Conservation (phyloP, 2,329 filamentous ascomycete species). For the Trichophyton simii region DNA sequence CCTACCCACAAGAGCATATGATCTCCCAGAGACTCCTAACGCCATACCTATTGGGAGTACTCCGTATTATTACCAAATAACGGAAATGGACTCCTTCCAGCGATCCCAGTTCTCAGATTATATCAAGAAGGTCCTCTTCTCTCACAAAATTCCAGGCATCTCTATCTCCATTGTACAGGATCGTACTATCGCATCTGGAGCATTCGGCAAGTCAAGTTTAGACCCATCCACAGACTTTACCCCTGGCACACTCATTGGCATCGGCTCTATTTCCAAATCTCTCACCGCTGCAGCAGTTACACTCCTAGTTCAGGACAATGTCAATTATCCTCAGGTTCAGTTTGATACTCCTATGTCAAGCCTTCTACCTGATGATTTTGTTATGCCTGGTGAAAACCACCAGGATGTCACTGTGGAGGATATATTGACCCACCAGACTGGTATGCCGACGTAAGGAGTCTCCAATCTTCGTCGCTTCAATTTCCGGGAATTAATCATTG, state of each 20-base stretch:
- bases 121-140: background rate
- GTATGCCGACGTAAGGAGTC: conserved; percentile 35
- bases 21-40: no score
- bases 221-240: conserved; percentile 5
- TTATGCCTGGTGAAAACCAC: conserved; percentile 35
- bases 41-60: no score
- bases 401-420: conserved; percentile 44
- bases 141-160: background rate
- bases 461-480: background rate
- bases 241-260: conserved; percentile 18
- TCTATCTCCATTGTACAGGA: background rate
- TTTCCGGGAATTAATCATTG: background rate
- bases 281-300: conserved; percentile 19
- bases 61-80: no score
- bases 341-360: conserved; percentile 39
- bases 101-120: background rate
- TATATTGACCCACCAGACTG: conserved; percentile 41
- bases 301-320: conserved; percentile 35
- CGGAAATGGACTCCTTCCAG: background rate
- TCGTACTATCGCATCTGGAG: background rate
- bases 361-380: conserved; percentile 42
- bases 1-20: no score
- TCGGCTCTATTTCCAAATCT: conserved; percentile 18
- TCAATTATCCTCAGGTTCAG: conserved; percentile 25
- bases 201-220: background rate